Base-by-base conservation (phyloP, 2,329 filamentous ascomycete species). In the Aspergillus terreus region DNA sequence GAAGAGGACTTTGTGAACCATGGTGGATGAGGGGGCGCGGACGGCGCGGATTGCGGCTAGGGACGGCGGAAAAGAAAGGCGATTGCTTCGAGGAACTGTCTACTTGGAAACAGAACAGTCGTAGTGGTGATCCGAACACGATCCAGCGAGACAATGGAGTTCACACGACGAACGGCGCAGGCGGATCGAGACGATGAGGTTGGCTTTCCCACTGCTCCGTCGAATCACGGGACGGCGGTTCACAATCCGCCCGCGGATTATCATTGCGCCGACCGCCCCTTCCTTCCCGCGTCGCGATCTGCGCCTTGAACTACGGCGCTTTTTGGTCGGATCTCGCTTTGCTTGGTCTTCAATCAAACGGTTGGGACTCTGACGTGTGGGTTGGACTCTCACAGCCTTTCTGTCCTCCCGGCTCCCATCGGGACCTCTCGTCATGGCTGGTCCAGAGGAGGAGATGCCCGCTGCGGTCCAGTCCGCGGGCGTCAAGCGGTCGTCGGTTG, bases 1-100 rank as follows among this genome's bases (percentile, higher is more conserved):
- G 70, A 78, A 78, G 58, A 78, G 70, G 55, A 79, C 74, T 66
- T 78, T 79, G 65, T 77, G 74, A 60, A 78, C 73, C 75, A 77
- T 78, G 49, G 35, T 52, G 41, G 25, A 30, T 30, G 27, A 30
- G 42, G 35, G 46, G 59, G 52, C 41, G 51, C 47, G 60, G 46
- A 54, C 50, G 56, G 54, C 46, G 60, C 56, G 57, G 61, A 54
- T 54, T 44, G 45, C 47, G 47, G 40, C 36, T 14, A n/a, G 43
- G n/a, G 33, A 48, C 19, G 41, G 32, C 32, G 46, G 14, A 33
- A 44, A 14, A 30, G 21, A 33, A 27, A 43, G 27, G 40, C 15
- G 4, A 23, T 49, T 35, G 41, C 17, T 6, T 35, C 47, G 15
- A 33, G 40, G 14, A 10, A 17, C 30, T 38, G 40, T 40, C 27